Base-by-base conservation (phyloP, 2,329 filamentous ascomycete species). In the Xylaria hypoxylon region DNA sequence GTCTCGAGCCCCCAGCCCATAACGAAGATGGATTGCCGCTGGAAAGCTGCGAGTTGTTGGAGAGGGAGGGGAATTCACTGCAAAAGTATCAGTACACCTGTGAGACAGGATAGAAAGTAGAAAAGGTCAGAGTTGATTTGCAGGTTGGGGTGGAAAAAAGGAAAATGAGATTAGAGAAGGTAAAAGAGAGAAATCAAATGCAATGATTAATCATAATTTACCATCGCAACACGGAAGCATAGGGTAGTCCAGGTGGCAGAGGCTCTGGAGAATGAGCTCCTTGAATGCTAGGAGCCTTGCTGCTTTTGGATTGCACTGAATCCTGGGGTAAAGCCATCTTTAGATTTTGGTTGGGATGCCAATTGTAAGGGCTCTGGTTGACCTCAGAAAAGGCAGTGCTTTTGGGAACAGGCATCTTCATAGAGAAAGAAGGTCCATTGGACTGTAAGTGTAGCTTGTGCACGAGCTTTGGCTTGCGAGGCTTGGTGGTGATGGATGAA, bases 1-100 rank as follows among this genome's bases (percentile, higher is more conserved):
- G 84, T 68, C 86, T 80, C 19, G 83, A 79, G 6, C 82, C 82
- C 68, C 80, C 80, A 28, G 81, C 79, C 87, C 87, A 89, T 78
- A 89, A 81, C 5, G 85, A 85, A 15, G 82, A 79, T 68, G 83
- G 83, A 51, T 76, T 83, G 6, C 82, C 77, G 64, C 77, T 85
- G 31, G 83, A 79, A 48, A 87, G 77, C 73, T 87, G 86, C 50
- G 86, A 81, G 69, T 86, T 89, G 73, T 87, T 89, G 58, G 87
- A 89, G 71, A 91, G 78, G 24, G 88, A 89, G 8, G 89, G 89
- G 61, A 91, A 91, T 74, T 91, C 88, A 67, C 88, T 91, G 67
- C 55, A 59, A 66, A 31, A 68, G 40, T 62, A 60, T 79, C 57
- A 79, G 78, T 59, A 64, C 45, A 24, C n/a, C 51, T 35, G 28